A percentile compares a stretch with the other conserved stretches of the same genome.
Conservation (phyloP, 1,284 basidiomycete genomes). For the Melampsora americana region DNA sequence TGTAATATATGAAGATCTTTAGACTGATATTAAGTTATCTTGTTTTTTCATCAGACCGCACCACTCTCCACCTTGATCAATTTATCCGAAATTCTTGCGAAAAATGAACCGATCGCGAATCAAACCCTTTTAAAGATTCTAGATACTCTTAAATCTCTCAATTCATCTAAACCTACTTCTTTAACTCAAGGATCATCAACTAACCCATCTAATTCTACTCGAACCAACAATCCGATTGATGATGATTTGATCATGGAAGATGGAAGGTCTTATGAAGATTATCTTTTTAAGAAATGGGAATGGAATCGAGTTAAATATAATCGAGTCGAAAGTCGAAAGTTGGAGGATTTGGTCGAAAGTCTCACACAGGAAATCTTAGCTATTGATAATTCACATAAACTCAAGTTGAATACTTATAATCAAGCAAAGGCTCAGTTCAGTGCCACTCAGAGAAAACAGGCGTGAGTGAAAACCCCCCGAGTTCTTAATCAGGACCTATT, state of each 20-base stretch:
- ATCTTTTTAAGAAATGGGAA: conserved; percentile 43
- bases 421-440: conserved; percentile 86
- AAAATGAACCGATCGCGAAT: conserved; percentile 85
- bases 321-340: conserved; percentile 35
- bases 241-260: conserved; percentile 40
- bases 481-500: too few relatives aligned
- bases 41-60: conserved; percentile 66
- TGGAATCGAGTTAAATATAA: conserved; percentile 45
- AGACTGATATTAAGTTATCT: neutral
- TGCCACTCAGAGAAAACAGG: conserved; percentile 92
- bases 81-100: conserved; percentile 87
- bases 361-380: conserved; percentile 51
- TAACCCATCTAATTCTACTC: neutral
- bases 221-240: neutral
- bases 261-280: conserved; percentile 35
- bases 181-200: conserved; percentile 14
- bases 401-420: conserved; percentile 87
- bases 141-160: conserved; percentile 82
- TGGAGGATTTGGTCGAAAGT: conserved; percentile 38
- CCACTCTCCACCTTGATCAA: conserved; percentile 85
- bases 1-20: neutral
- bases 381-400: conserved; percentile 58
- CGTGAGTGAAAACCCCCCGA: conserved; percentile 60
- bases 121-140: conserved; percentile 84
- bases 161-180: conserved; percentile 33